These are phyloP conservation scores for Thuja plicata DNA, from an alignment of 83 land plant genomes.

Conservation along the genomic window DNA sequence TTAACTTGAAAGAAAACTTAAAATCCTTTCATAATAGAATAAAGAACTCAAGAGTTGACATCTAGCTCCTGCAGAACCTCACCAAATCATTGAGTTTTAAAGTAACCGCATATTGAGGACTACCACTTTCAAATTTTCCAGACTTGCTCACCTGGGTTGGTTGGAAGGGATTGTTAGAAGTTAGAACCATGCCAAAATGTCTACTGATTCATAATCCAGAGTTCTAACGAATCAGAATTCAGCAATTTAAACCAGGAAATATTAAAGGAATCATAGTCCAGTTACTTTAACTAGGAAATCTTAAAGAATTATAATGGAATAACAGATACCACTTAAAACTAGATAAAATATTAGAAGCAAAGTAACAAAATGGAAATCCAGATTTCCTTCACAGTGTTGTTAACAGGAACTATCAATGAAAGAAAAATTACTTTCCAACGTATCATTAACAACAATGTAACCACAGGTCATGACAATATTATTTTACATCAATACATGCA, in stretches of 20 bases:
- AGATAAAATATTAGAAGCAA: neutral
- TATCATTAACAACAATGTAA: neutral
- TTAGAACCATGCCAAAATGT: neutral
- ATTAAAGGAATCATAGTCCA: neutral
- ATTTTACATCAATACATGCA: neutral
- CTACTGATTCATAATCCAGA: neutral
- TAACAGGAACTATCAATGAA: neutral
- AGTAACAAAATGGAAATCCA: neutral
- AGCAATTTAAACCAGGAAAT: neutral
- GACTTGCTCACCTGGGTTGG: slow-evolving; percentile 9
- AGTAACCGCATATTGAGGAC: slow-evolving; percentile 16
- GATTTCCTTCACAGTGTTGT: neutral
- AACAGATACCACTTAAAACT: neutral
- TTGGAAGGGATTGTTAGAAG: neutral
- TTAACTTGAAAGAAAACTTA: neutral
- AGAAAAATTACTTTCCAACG: neutral
- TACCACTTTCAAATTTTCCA: slow-evolving; percentile 16
- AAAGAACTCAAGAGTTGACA: neutral
- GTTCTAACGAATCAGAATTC: neutral
- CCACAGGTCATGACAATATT: neutral
- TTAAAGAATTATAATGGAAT: neutral
- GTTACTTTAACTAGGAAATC: neutral
- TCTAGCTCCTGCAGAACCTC: neutral
- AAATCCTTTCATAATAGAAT: neutral
- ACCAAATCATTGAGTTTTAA: slow-evolving; percentile 12